Conservation (phyloP, 345 rosid species). For the Noccaea caerulescens region DNA sequence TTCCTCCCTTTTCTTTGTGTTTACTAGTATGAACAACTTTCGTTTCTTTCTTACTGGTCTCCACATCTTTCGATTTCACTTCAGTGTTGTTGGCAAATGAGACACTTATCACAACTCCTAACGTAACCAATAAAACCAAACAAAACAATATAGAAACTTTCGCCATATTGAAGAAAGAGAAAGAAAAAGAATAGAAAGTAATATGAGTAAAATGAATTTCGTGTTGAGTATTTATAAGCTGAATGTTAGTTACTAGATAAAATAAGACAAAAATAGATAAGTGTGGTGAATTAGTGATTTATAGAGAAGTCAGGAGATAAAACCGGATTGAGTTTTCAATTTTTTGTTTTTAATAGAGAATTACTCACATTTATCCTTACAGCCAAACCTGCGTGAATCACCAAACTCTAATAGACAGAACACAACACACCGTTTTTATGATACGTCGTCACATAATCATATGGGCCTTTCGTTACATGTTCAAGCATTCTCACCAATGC, state of each 20-base stretch:
- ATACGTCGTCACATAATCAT: conserved; percentile 1
- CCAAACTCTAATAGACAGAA: conserved; percentile 14
- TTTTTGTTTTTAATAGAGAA: neutral
- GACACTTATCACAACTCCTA: conserved; percentile 37
- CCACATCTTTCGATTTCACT: conserved; percentile 25
- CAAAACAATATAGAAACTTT: conserved; percentile 36
- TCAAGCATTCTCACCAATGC: neutral
- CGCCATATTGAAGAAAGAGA: conserved; percentile 30
- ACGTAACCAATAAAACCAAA: conserved; percentile 40
- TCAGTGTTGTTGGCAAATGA: conserved; percentile 33
- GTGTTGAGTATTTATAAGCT: conserved; percentile 34
- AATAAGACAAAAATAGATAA: conserved; percentile 31
- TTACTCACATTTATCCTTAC: neutral
- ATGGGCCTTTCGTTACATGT: neutral
- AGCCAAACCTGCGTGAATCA: conserved; percentile 35
- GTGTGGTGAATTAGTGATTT: conserved; percentile 33
- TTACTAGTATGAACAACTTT: conserved; percentile 22
- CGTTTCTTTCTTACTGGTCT: conserved; percentile 8
- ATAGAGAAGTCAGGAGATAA: conserved; percentile 41
- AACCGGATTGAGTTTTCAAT: conserved; percentile 21
- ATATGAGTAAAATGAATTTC: conserved; percentile 18
- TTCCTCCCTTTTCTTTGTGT: conserved; percentile 24
- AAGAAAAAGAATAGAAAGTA: neutral
- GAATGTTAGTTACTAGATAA: conserved; percentile 19
- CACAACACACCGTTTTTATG: conserved; percentile 9